Conservation (phyloP, 768 basidiomycete species). For the Boletus bicolor region DNA sequence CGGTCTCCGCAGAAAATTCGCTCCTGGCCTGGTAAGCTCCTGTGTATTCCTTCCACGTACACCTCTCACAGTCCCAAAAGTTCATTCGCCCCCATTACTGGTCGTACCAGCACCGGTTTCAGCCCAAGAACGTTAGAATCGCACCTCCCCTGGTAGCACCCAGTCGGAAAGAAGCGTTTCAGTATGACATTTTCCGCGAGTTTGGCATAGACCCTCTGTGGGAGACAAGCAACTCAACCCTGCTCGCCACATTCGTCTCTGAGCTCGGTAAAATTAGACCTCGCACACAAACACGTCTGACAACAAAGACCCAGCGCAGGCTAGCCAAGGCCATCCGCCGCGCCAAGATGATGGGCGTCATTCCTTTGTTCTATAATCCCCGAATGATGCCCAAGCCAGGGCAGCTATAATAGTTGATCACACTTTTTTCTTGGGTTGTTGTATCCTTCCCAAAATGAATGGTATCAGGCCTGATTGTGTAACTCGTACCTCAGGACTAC, state of each 20-base stretch:
- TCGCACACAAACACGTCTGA: constrained; percentile 69
- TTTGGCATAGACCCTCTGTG: constrained; percentile 70
- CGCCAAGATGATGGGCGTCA: constrained; percentile 88
- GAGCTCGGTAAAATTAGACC: constrained; percentile 78
- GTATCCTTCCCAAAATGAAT: not conserved
- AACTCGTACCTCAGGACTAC: not conserved
- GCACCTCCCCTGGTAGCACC: constrained; percentile 53
- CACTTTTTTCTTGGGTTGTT: not conserved
- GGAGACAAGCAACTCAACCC: constrained; percentile 56
- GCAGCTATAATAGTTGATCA: constrained; percentile 2
- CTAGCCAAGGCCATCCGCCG: constrained; percentile 83
- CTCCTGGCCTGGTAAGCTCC: constrained; percentile 19
- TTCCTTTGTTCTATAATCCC: constrained; percentile 48
- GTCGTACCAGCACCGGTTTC: constrained; percentile 37
- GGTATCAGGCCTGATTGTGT: constrained; percentile 10
- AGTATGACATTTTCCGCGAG: constrained; percentile 67
- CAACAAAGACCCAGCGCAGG: constrained; percentile 72
- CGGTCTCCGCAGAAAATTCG: constrained; percentile 29
- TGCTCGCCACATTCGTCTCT: constrained; percentile 59
- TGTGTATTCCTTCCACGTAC: not conserved
- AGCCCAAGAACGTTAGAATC: constrained; percentile 13
- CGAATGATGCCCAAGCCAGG: constrained; percentile 24
- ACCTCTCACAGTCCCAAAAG: constrained; percentile 24
- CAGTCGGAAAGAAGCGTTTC: constrained; percentile 47
- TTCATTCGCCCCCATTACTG: constrained; percentile 48